A percentile compares a stretch with the other conserved stretches of the same genome.
Conservation (phyloP, 2,329 filamentous ascomycete genomes). For the Monosporascus sp. region DNA sequence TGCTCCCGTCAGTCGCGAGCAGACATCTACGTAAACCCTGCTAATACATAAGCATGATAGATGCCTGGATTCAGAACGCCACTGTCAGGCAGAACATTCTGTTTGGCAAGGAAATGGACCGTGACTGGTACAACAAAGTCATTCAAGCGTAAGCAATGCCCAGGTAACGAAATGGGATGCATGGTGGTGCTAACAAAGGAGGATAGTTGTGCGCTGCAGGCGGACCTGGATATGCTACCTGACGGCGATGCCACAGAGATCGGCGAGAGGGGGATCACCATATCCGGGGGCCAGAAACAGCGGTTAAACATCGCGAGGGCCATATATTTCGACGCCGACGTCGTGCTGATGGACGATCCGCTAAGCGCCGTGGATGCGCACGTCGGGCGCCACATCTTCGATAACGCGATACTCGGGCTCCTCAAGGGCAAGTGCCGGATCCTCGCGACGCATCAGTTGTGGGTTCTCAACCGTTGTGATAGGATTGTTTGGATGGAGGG, state of each 20-base stretch:
- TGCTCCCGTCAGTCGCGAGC: too few relatives aligned
- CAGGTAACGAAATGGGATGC: neutral
- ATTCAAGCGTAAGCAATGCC: slow-evolving; percentile 58
- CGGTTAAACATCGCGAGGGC: slow-evolving; percentile 87
- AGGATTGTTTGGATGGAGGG: slow-evolving; percentile 90
- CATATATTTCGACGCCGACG: slow-evolving; percentile 64
- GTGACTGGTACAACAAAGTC: slow-evolving; percentile 77
- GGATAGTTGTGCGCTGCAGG: slow-evolving; percentile 67
- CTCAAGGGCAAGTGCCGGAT: slow-evolving; percentile 86
- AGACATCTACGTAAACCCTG: too few relatives aligned
- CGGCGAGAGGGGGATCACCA: slow-evolving; percentile 89
- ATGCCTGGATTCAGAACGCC: slow-evolving; percentile 95
- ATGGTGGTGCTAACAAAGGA: slow-evolving; percentile 5
- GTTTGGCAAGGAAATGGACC: slow-evolving; percentile 76
- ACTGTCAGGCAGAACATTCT: slow-evolving; percentile 83
- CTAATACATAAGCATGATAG: too few relatives aligned
- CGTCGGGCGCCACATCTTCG: slow-evolving; percentile 75
- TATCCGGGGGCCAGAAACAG: slow-evolving; percentile 94
- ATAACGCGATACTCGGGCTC: slow-evolving; percentile 86
- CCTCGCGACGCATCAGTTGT: slow-evolving; percentile 90
- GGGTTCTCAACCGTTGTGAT: slow-evolving; percentile 86
- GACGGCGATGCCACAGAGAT: slow-evolving; percentile 87
- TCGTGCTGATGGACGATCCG: slow-evolving; percentile 66
- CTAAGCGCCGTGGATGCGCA: slow-evolving; percentile 66
- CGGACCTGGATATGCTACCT: slow-evolving; percentile 90